Base-by-base conservation (phyloP, 192 early-diverging fungal genomes). In the Phycomyces blakesleeanus region DNA sequence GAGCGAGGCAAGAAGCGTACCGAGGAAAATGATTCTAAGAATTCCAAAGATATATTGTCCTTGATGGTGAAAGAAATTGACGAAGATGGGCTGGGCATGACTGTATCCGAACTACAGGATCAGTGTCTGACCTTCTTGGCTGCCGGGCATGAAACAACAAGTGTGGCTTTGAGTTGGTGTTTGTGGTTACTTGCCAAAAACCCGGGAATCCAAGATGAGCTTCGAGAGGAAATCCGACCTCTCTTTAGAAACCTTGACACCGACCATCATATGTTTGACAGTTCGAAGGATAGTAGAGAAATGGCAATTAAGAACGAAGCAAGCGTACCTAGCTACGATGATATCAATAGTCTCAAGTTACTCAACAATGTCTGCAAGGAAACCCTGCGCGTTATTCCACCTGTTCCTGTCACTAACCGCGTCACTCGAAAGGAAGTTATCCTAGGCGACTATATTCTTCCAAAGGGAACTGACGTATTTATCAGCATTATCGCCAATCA, bases 71-170 rank as follows among this genome's bases (percentile, higher is more conserved):
- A 63, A 5, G 69, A 69, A 37, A 76, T 78, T 39, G 72, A 82
- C 37, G 74, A 76, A n/a, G 66, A 65, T 2, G 69, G 74, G 2
- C 57, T 78, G 50, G 69, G 59, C 4, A 63, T 86, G 58, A 69
- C 64, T 20, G 75, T 74, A 10, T 22, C 44, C 12, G 79, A 83
- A 60, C 64, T 86, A 29, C 62, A 81, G 55, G 67, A 81, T 51
- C 84, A 85, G 49, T 78, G 80, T 55, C 51, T 85, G 64, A 85
- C 80, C 2, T 83, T 85, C 57, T 61, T 85, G 27, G 79, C 76
- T 2, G 84, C 84, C 12, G 84, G 84, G 15, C 84, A 85, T 56
- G 82, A 84, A 67, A 85, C 84, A 0, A 82, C 84, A 0, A 73
- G 74, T 29, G 66, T 74, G 8, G 61, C 78, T 0, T 55, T 79